Conservation (phyloP, 2,329 filamentous ascomycete species). For the Colletotrichum cordylinicola region DNA sequence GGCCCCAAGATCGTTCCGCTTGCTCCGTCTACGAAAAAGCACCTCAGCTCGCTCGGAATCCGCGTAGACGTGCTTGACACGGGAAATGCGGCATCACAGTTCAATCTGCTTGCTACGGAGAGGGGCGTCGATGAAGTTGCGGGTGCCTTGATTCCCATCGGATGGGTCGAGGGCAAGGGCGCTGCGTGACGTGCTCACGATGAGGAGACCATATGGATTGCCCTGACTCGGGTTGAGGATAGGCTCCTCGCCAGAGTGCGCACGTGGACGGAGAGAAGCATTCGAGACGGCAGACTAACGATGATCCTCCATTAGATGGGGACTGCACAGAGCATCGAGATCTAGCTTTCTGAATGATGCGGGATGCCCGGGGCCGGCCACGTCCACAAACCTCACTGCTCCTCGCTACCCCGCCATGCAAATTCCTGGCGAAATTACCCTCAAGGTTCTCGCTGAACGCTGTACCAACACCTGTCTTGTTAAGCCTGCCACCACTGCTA, state of each 20-base stretch:
- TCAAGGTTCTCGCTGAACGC: not conserved
- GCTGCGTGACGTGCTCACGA: conserved; percentile 28
- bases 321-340: not conserved
- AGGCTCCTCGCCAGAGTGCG: not conserved
- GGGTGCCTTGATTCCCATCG: conserved; percentile 85
- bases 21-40: conserved; percentile 73
- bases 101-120: conserved; percentile 95
- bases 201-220: not conserved
- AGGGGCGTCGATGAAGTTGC: conserved; percentile 85
- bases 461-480: not conserved
- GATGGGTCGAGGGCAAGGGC: conserved; percentile 72
- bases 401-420: not conserved
- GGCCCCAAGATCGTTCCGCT: conserved; percentile 79
- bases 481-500: not conserved
- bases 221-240: not conserved
- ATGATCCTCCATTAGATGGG: not conserved
- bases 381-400: not conserved
- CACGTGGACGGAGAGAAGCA: not conserved
- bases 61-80: conserved; percentile 90
- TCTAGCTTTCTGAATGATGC: not conserved
- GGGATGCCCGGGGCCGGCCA: not conserved
- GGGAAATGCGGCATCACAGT: conserved; percentile 90
- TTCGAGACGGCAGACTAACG: not conserved
- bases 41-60: conserved; percentile 80
- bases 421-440: not conserved